Evolutionary conservation across 495 filamentous ascomycete species (phyloP), one percentile per base, ranked within the genome.

Genomic region (Aspergillus avenaceus): DNA sequence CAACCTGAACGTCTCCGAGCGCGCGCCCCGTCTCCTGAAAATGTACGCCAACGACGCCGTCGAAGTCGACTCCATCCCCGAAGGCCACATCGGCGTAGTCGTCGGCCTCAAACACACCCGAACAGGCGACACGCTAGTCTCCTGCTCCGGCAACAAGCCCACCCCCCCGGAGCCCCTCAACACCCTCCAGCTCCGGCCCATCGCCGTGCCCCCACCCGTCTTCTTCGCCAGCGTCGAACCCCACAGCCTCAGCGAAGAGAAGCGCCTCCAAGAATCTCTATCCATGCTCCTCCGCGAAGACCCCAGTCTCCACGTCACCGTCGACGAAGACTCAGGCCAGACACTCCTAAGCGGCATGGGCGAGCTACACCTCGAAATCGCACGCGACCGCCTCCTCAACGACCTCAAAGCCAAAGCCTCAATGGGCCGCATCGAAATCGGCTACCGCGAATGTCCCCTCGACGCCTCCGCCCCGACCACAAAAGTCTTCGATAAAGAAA

Each of bases 331-430:
- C 61, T 90, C 89, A 0, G 93, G 91, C 1, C 92, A 96, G 55
- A 96, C 91, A 14, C 84, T 95, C 8, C 75, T 99, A 1, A 89
- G 87, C 29, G 95, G 95, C 9, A 99, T 99, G 95, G 95, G 95
- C 3, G 89, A 96, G 45, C 80, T 99, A n/a, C 95, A 99, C 64
- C 82, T 99, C 3, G 95, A 99, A 55, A 93, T 99, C 28, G 91
- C 95, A 3, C 76, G 85, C 23, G 90, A 97, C 67, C 79, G 92
- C 18, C 81, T 99, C 6, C 78, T 92, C 45, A 85, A 86, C 28
- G 89, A 97, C 54, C 84, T 96, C 66, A 96, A 92, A 61, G 90
- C 78, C 54, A 97, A 85, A 60, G 91, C 90, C 5, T 70, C 84
- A 11, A 95, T 93, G 81, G 91, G 95, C n/a, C 81, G 82, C 31